phyloP scores from a whole-genome alignment of 306 rosid genomes.

The Corylus avellana region DNA sequence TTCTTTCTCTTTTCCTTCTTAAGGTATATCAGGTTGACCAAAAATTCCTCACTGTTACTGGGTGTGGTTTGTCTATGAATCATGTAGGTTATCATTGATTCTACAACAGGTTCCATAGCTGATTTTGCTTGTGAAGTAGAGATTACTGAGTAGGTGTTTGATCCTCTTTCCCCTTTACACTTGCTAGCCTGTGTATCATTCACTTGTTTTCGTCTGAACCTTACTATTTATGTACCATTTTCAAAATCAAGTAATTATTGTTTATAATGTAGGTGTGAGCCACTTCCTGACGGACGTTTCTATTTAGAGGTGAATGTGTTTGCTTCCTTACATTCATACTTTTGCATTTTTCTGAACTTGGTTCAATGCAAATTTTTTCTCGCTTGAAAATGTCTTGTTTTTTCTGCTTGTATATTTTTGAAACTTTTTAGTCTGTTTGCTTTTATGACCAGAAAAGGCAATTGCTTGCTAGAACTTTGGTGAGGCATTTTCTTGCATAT shows the following conservation, averaged over 20 bases:
- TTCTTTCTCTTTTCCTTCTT: conserved; percentile 28
- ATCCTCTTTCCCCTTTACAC: conserved; percentile 15
- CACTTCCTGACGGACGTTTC: conserved; percentile 97
- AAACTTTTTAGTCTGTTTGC: background rate
- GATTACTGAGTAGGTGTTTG: conserved; percentile 89
- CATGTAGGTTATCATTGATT: conserved; percentile 70
- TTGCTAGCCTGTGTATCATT: background rate
- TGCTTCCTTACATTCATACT: background rate
- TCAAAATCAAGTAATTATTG: conserved; percentile 1
- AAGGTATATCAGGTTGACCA: conserved; percentile 24
- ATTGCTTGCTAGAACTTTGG: background rate
- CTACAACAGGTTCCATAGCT: conserved; percentile 75
- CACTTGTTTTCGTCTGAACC: conserved; percentile 6
- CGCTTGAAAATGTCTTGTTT: conserved; percentile 2
- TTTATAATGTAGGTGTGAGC: conserved; percentile 76
- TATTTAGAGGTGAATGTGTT: conserved; percentile 76
- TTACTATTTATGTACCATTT: conserved; percentile 5
- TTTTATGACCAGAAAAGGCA: background rate
- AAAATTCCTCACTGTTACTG: conserved; percentile 25
- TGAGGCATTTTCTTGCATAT: background rate
- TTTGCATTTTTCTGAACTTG: background rate
- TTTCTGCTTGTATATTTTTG: background rate
- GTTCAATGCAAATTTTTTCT: conserved; percentile 3
- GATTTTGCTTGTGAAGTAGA: conserved; percentile 98
- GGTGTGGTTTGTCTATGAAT: conserved; percentile 39